Conservation (phyloP, 805 yeast genomes). For the Metschnikowia proteae region DNA sequence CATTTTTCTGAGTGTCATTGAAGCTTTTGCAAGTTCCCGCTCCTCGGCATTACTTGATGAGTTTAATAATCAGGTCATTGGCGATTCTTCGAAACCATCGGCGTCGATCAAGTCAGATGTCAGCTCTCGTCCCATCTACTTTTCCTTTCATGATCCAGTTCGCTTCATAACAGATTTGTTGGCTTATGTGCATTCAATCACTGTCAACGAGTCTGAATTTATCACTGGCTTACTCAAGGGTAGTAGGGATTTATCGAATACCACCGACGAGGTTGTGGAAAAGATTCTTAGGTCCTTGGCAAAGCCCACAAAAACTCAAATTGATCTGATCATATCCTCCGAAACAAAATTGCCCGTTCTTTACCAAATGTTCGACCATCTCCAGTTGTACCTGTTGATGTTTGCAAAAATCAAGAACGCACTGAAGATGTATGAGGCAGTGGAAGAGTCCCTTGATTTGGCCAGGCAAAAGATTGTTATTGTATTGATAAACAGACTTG, state of each 20-base stretch:
- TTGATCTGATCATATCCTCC: conserved; percentile 65
- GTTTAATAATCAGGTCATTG: conserved; percentile 55
- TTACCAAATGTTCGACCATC: conserved; percentile 55
- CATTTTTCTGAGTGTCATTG: conserved; percentile 56
- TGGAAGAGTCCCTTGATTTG: conserved; percentile 23
- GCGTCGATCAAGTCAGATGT: conserved; percentile 9
- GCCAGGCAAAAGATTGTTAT: conserved; percentile 26
- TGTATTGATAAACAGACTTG: conserved; percentile 28
- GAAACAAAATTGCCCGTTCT: conserved; percentile 57
- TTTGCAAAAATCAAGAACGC: conserved; percentile 41
- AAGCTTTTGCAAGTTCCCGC: conserved; percentile 64
- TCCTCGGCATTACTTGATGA: conserved; percentile 63
- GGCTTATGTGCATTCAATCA: conserved; percentile 81
- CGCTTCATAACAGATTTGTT: conserved; percentile 82
- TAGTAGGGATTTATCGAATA: conserved; percentile 26
- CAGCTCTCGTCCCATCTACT: conserved; percentile 46
- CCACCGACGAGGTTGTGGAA: conserved; percentile 39
- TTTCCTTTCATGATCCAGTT: conserved; percentile 74
- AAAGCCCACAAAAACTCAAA: conserved; percentile 56
- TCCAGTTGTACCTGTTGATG: conserved; percentile 70
- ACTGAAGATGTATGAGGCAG: conserved; percentile 21
- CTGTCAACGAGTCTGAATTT: conserved; percentile 83
- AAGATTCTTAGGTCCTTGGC: conserved; percentile 52
- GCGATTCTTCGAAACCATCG: conserved; percentile 18
- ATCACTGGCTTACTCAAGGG: conserved; percentile 55